Evolutionary conservation across 2,329 filamentous ascomycete genomes (phyloP), one percentile per base, ranked within the genome.

Genomic region (Ambrosiella xylebori): DNA sequence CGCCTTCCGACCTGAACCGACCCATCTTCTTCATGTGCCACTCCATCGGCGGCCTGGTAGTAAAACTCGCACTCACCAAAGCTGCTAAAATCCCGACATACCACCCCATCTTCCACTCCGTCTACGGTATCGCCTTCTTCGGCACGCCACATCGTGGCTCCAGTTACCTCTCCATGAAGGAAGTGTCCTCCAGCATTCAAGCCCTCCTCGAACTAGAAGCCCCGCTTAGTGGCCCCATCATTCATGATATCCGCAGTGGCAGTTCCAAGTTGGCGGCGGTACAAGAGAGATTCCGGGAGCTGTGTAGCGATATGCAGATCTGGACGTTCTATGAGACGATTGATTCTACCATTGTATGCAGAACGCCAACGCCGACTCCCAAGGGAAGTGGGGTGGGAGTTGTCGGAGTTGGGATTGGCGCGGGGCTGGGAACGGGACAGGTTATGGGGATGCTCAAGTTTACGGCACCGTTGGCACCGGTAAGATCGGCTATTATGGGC

Each of bases 241-340:
- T 74, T 0, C 67, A 75, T 2, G 71, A 77, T 7, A 68, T 83
- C 0, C 73, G 71, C 0, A 68, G 81, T 0, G 75, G 74, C 8
- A 75, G 76, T 61, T 67, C 68, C n/a, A 65, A 71, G 0, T 66
- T 84, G 1, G 65, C 76, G 6, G 70, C 69, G 45, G 70, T 73
- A 52, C 75, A 81, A 15, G 76, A 80, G 2, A 71, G 74, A 47
- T 84, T 83, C 64, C 74, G 74, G 53, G 71, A 76, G 2, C 73
- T 80, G 4, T 74, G 78, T 0, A 75, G 76, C 40, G 80, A 83
- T 58, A 70, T 82, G 55, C 75, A 74, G 6, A 71, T 83, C 11
- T 83, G 80, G 79, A 80, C 79, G 0, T 77, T 82, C 45, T 79
- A 82, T 60, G 80, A 83, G 63, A 83, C 78, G 0, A 73, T 79